Conservation (phyloP, 139 green algal species). For the Chlorella sorokiniana region DNA sequence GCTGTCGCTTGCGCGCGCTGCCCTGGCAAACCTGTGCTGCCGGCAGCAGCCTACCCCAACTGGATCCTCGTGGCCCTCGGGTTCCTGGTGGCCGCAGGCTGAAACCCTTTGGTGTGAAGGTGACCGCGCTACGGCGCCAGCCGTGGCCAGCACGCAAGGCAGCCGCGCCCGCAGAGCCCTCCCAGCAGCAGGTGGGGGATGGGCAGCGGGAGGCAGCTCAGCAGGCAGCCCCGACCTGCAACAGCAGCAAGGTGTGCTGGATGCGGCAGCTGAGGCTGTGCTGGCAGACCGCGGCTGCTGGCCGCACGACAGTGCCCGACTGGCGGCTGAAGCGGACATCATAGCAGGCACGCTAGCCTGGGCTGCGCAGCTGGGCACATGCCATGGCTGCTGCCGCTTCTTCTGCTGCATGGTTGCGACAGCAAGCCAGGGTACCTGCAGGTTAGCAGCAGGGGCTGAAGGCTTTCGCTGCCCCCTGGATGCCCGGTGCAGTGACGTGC, state of each 20-base stretch:
- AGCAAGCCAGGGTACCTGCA: no score
- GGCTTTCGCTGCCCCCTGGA: conserved; percentile 41
- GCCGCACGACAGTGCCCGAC: conserved; percentile 23
- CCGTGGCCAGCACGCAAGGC: conserved; percentile 3
- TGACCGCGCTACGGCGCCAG: conserved; percentile 1
- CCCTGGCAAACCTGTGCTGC: background rate
- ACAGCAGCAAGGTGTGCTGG: conserved; percentile 9
- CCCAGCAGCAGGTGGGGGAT: background rate
- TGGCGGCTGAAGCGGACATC: conserved; percentile 34
- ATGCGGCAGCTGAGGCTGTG: conserved; percentile 10
- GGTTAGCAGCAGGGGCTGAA: background rate
- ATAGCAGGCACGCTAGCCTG: background rate
- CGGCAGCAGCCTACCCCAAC: background rate
- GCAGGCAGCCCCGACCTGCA: background rate
- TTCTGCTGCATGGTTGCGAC: background rate
- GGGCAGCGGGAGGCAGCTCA: background rate
- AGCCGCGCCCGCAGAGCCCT: background rate
- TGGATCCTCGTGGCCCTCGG: background rate
- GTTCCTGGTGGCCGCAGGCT: conserved; percentile 28
- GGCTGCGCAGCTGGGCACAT: background rate
- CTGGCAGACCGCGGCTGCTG: conserved; percentile 39
- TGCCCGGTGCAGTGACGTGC: conserved; percentile 49
- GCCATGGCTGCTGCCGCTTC: background rate
- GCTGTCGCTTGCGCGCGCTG: background rate
- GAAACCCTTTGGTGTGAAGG: conserved; percentile 42